Evolutionary conservation across 2,329 filamentous ascomycete genomes (phyloP).

Genomic region (Penicillium digitatum): DNA sequence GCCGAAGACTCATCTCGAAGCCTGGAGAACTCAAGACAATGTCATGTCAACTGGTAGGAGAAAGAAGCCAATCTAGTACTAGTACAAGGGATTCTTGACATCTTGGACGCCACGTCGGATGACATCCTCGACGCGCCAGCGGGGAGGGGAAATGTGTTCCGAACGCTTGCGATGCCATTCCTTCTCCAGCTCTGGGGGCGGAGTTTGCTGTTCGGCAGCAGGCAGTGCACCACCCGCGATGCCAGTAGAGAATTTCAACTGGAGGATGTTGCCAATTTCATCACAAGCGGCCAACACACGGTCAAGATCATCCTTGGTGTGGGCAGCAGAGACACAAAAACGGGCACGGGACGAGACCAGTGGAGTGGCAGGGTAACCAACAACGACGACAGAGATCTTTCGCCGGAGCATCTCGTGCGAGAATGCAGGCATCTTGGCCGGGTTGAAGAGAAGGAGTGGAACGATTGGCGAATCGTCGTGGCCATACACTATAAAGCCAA

Average conservation of each 20-base stretch:
- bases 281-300: constrained; percentile 84
- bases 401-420: constrained; percentile 97
- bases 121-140: constrained; percentile 75
- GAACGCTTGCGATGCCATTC: constrained; percentile 55
- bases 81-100: constrained; percentile 67
- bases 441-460: constrained; percentile 89
- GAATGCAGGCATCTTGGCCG: constrained; percentile 98
- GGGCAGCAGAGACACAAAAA: constrained; percentile 91
- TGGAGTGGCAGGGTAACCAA: constrained; percentile 94
- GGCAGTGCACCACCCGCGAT: constrained; percentile 82
- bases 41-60: constrained; percentile 12
- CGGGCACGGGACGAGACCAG: constrained; percentile 90
- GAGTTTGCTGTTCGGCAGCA: constrained; percentile 64
- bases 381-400: constrained; percentile 95
- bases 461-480: constrained; percentile 98
- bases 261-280: constrained; percentile 83
- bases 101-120: constrained; percentile 70
- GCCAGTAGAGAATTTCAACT: constrained; percentile 96
- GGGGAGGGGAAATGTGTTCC: constrained; percentile 60
- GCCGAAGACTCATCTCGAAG: constrained; percentile 13
- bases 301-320: constrained; percentile 98
- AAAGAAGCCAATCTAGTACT: constrained; percentile 50
- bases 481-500: constrained; percentile 94
- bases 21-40: constrained; percentile 12
- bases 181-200: constrained; percentile 62